Conservation (phyloP, 495 filamentous ascomycete genomes). For the Aspergillus campestris region DNA sequence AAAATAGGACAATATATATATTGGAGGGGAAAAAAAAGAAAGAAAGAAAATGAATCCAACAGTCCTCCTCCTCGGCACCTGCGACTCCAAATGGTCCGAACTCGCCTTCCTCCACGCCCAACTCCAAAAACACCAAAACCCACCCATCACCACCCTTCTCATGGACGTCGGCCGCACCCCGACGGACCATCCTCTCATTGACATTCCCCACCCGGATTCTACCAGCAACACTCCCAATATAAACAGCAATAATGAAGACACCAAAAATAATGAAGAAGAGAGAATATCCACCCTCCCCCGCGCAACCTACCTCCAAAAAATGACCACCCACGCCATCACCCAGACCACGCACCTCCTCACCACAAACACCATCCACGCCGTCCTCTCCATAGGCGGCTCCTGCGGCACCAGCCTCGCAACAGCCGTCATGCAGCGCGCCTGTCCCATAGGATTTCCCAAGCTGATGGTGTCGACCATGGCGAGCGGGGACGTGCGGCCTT, state of each 20-base stretch:
- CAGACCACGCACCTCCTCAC: slow-evolving; percentile 27
- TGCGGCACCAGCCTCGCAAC: slow-evolving; percentile 50
- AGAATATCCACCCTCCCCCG: slow-evolving; percentile 26
- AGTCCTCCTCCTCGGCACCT: slow-evolving; percentile 57
- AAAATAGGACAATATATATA: not conserved
- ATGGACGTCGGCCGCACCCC: slow-evolving; percentile 48
- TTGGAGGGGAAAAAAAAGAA: too few relatives aligned
- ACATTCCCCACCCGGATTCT: slow-evolving; percentile 35
- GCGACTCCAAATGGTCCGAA: slow-evolving; percentile 58
- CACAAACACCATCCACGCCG: slow-evolving; percentile 37
- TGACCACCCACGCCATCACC: slow-evolving; percentile 32
- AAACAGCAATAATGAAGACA: slow-evolving; percentile 9
- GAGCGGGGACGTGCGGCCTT: slow-evolving; percentile 47
- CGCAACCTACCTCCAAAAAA: slow-evolving; percentile 40
- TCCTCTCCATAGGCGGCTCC: slow-evolving; percentile 49
- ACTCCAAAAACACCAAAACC: slow-evolving; percentile 19
- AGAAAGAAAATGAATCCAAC: slow-evolving; percentile 17
- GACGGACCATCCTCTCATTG: too few relatives aligned
- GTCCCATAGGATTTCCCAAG: slow-evolving; percentile 60
- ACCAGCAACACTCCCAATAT: slow-evolving; percentile 35
- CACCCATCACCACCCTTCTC: slow-evolving; percentile 30
- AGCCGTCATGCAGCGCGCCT: slow-evolving; percentile 46
- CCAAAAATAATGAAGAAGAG: not conserved
- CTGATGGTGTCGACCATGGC: slow-evolving; percentile 62
- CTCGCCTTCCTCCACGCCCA: slow-evolving; percentile 43